Percentiles rank a stretch among this genome's conserved stretches.
These are phyloP conservation scores for Escovopsis sp. DNA, from an alignment of 2,329 filamentous ascomycete genomes.

Conservation along the genomic window DNA sequence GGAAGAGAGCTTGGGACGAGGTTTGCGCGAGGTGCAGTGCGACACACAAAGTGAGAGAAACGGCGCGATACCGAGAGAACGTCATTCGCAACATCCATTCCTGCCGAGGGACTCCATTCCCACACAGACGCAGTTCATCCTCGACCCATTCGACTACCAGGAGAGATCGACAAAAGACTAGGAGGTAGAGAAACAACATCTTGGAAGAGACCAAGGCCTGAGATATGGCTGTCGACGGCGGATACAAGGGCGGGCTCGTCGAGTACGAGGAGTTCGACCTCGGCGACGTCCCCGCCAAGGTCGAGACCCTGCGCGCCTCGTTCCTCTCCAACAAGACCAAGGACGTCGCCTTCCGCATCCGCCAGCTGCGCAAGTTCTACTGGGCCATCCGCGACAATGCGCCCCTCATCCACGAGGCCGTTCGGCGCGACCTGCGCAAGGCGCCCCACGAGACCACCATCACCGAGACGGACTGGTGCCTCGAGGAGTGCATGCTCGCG, in stretches of 20 bases:
- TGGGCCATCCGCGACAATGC: constrained; percentile 78
- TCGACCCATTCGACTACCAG: too few species aligned
- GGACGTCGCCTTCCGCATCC: constrained; percentile 62
- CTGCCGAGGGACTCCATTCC: too few species aligned
- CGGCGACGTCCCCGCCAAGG: constrained; percentile 47
- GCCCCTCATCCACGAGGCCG: constrained; percentile 56
- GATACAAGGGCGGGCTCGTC: constrained; percentile 27
- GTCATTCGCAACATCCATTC: too few species aligned
- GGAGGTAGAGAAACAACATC: too few species aligned
- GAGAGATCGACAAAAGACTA: too few species aligned
- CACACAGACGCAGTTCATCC: too few species aligned
- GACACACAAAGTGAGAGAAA: too few species aligned
- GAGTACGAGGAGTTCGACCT: constrained; percentile 46
- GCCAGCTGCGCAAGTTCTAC: constrained; percentile 86
- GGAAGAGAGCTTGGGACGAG: too few species aligned
- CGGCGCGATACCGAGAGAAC: too few species aligned
- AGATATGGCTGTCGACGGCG: constrained; percentile 14
- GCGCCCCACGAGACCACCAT: constrained; percentile 57
- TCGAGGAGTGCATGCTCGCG: constrained; percentile 68
- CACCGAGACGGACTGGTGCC: constrained; percentile 61
- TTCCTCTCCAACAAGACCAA: constrained; percentile 72
- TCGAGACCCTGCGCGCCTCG: constrained; percentile 46
- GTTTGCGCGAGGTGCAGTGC: too few species aligned
- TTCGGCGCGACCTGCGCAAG: constrained; percentile 66
- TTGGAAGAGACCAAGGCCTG: too few species aligned